phyloP scores from a whole-genome alignment of 163 green algal species.

The Volvox carteri region DNA sequence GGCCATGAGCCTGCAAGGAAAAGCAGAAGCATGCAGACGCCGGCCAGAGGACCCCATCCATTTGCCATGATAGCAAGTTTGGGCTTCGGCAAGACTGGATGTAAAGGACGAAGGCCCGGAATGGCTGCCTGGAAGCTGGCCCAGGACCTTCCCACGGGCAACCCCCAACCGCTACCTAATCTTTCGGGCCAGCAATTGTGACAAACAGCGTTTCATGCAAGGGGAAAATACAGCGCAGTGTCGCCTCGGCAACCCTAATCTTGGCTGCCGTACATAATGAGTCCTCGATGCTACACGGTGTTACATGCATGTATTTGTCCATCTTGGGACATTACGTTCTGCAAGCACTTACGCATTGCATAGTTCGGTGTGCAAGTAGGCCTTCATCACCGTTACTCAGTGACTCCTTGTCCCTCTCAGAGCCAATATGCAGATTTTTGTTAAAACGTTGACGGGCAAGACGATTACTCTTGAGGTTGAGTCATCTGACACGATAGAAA shows the following conservation, averaged over 20 bases:
- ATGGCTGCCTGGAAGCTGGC: neutral
- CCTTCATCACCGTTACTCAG: too few species aligned
- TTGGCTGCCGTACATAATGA: too few species aligned
- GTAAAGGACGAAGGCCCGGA: neutral
- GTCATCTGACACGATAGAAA: slow-evolving; percentile 95
- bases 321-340: too few species aligned
- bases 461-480: slow-evolving; percentile 97
- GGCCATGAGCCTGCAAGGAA: neutral
- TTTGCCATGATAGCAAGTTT: neutral
- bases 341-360: too few species aligned
- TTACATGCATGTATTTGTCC: too few species aligned
- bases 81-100: neutral
- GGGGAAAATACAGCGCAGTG: too few species aligned
- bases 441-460: slow-evolving; percentile 81
- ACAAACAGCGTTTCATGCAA: too few species aligned
- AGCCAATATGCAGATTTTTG: slow-evolving; percentile 78
- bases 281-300: too few species aligned
- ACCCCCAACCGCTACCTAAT: neutral
- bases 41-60: slow-evolving; percentile 19
- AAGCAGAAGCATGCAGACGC: neutral
- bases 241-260: too few species aligned
- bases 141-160: neutral
- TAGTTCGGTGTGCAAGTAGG: too few species aligned
- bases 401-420: neutral
- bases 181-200: too few species aligned